phyloP scores from a whole-genome alignment of 306 rosid species.

The Hylodesmum podocarpum region DNA sequence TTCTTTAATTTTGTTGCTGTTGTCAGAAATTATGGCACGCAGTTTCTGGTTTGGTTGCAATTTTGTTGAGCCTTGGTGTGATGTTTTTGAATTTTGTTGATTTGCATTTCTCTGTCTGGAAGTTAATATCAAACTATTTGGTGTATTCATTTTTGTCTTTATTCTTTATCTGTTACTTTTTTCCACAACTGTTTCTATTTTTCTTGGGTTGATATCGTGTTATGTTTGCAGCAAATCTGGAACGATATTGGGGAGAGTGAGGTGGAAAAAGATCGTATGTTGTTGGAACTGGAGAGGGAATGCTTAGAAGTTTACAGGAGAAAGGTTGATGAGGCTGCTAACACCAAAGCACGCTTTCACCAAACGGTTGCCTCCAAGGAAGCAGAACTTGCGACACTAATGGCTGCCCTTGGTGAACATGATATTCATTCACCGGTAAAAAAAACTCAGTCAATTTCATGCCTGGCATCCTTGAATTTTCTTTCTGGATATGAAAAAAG shows the following conservation, averaged over 20 bases:
- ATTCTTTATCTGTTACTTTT: not conserved
- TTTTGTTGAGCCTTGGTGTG: not conserved
- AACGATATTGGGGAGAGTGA: constrained; percentile 91
- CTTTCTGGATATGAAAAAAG: not conserved
- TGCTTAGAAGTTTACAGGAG: constrained; percentile 91
- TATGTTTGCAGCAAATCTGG: constrained; percentile 83
- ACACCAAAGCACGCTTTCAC: constrained; percentile 87
- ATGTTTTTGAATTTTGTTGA: constrained; percentile 15
- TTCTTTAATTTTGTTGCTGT: not conserved
- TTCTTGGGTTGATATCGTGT: constrained; percentile 10
- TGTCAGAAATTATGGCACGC: not conserved
- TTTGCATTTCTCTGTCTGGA: constrained; percentile 10
- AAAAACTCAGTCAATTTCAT: not conserved
- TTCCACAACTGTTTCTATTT: not conserved
- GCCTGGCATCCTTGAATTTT: not conserved
- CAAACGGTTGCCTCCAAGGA: constrained; percentile 91
- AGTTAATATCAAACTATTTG: not conserved
- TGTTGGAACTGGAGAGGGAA: constrained; percentile 85
- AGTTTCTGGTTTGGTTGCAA: constrained; percentile 3
- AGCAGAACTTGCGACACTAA: constrained; percentile 91
- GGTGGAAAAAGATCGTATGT: constrained; percentile 76
- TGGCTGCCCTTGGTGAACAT: constrained; percentile 92
- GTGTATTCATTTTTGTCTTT: not conserved
- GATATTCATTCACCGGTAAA: constrained; percentile 75
- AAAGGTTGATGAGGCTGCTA: constrained; percentile 87